A percentile compares a stretch with the other conserved stretches of the same genome.
Evolutionary conservation across 495 filamentous ascomycete genomes (phyloP).

Genomic region (Neurospora sp.): DNA sequence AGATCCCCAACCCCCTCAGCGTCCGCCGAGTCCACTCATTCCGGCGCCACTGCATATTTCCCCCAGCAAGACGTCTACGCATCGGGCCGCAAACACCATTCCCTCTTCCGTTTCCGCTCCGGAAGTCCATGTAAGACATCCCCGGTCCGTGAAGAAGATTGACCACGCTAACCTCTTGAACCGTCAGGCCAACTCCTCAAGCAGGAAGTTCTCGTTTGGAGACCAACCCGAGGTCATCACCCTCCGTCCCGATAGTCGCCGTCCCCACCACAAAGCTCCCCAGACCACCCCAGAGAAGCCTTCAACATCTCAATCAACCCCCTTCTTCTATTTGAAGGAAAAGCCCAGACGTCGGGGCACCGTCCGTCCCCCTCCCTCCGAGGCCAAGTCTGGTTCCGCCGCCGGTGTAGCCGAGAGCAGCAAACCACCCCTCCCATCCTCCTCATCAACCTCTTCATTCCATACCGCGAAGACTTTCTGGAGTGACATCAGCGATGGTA

Average conservation of each 20-base stretch:
- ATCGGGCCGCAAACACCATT: not conserved
- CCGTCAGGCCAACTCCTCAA: not conserved
- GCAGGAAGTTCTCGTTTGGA: fast-evolving
- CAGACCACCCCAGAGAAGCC: not conserved
- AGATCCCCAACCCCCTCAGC: not conserved
- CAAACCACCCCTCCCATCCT: not conserved
- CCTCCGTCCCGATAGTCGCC: not conserved
- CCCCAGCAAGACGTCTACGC: not conserved
- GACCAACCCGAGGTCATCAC: not conserved
- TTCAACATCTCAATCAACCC: fast-evolving
- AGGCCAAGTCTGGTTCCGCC: not conserved
- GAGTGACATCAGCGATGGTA: not conserved
- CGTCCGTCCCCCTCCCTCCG: not conserved
- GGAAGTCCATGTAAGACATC: not conserved
- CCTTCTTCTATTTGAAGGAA: not conserved
- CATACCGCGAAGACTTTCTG: not conserved
- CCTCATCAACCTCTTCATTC: not conserved
- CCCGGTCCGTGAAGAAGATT: not conserved
- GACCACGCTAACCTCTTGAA: not conserved
- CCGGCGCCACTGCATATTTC: not conserved
- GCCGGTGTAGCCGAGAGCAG: no score
- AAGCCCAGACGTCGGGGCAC: not conserved
- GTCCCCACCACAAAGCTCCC: not conserved
- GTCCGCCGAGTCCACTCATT: not conserved
- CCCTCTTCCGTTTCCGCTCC: not conserved